Base-by-base conservation (phyloP, 192 early-diverging fungal genomes). In the Mortierella alpina region DNA sequence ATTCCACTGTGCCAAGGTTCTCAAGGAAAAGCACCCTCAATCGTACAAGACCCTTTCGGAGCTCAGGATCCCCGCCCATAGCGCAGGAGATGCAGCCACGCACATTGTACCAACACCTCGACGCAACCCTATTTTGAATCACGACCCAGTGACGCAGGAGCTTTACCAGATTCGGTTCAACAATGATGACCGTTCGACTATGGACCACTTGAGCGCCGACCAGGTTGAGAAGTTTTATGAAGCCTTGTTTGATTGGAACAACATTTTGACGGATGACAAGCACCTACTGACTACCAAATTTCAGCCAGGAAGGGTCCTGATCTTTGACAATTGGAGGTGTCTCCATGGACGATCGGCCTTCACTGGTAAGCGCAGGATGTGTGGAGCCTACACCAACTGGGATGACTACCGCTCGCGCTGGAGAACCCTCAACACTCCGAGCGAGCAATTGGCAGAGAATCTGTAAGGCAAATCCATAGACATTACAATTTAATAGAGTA, bases 291-390 rank as follows among this genome's bases (percentile, higher is more conserved):
- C 91, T 91, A 85, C 88, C 23, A 79, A 85, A 61, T 85, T 95
- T 46, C 70, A 75, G 22, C 93, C 93, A 4, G 94, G 95, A 11
- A 75, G 86, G 8, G 92, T 87, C 1, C 85, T 92, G n/a, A 89
- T 92, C 41, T 89, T 96, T 70, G 92, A 96, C 69, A 96, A 96
- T 75, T 94, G 92, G 92, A 82, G 95, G 49, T 89, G 91, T 41
- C 68, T 96, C 63, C 95, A 96, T 74, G 95, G 94, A 13, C 82
- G 95, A 13, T 84, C 87, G 5, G 82, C 85, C 3, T 96, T 94
- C 72, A 91, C 85, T 2, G 95, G 94, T 6, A 83, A 93, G 66
- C 80, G 95, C 31, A 72, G 90, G 10, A 72, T 96, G 76, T 84
- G 84, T 44, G 94, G 95, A 15, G 84, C 84, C 0, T 96, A 96